Base-by-base conservation (phyloP, 306 rosid genomes). In the Canavalia gladiata region DNA sequence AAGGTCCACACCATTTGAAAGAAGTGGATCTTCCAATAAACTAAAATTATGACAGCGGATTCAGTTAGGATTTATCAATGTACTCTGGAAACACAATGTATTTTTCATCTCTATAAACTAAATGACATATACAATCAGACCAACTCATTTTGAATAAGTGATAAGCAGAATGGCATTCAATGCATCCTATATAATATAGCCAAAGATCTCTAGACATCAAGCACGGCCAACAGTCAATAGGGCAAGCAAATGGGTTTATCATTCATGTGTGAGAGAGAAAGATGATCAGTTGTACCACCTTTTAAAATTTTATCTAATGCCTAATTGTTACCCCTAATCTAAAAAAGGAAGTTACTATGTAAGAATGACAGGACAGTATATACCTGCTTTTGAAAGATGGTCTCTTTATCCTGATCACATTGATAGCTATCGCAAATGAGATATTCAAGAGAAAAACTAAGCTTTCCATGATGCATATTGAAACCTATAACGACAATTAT, bases 11-110 rank as follows among this genome's bases (percentile, higher is more conserved):
- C 80, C 90, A 60, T 74, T 72, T 7, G 91, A 80, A 88, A 95
- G 94, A 68, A 95, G 94, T 45, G 95, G 87, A 76, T 91, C 97
- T 86, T 88, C 95, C 84, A 91, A 41, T 64, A 84, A 83, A 82
- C 99, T 95, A 84, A 80, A 84, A 81, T 81, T 71, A 72, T 71
- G 74, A 43, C 62, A 87, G 60, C 72, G 81, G 75, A 81, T 31
- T 78, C 60, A 57, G 74, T 74, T n/a, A 49, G 54, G 13, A 81
- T 25, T 42, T 56, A 68, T 67, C 42, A 57, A 50, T 77, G 75
- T 84, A 13, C 65, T 54, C 59, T 49, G 37, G 9, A 62, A 78
- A 75, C 50, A 74, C 72, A 75, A 83, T 25, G 50, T 55, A 64
- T 31, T 49, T 59, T 57, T 54, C 66, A 65, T 42, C 54, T 43